Conservation (phyloP, 176 grass and related monocot genomes). For the Paspalum vaginatum region DNA sequence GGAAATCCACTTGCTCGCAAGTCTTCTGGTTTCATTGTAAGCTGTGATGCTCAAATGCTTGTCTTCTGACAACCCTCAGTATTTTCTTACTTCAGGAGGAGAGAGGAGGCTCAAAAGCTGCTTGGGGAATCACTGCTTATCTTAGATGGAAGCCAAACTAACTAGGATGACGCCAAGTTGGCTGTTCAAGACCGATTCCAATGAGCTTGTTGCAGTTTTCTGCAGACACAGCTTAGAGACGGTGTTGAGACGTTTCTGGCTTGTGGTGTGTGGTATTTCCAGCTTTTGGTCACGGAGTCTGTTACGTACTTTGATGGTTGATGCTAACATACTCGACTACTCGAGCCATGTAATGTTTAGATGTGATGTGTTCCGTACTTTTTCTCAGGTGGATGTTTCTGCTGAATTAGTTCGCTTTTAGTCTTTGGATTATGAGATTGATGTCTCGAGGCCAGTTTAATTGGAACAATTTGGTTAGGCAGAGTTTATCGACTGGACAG, state of each 20-base stretch:
- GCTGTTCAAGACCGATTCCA: background rate
- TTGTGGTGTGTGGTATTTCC: conserved; percentile 3
- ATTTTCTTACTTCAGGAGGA: conserved; percentile 64
- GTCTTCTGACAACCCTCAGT: conserved; percentile 5
- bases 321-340: background rate
- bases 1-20: background rate
- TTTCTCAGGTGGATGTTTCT: background rate
- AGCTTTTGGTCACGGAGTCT: conserved; percentile 9
- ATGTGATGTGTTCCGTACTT: background rate
- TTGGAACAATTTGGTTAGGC: background rate
- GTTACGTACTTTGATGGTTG: background rate
- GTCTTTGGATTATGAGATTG: no score
- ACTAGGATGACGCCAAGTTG: conserved; percentile 5
- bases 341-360: background rate
- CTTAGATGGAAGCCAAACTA: conserved; percentile 58
- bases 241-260: background rate
- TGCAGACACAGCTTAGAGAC: conserved; percentile 1
- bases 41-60: conserved; percentile 24
- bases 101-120: conserved; percentile 85
- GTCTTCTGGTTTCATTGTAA: conserved; percentile 23
- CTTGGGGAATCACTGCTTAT: conserved; percentile 72
- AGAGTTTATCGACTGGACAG: no score
- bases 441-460: background rate
- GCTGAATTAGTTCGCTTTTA: background rate
- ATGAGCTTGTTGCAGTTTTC: no score